Evolutionary conservation across 2,329 filamentous ascomycete species (phyloP), one percentile per base, ranked within the genome.

Genomic region (Mycosphaerella arachidis): DNA sequence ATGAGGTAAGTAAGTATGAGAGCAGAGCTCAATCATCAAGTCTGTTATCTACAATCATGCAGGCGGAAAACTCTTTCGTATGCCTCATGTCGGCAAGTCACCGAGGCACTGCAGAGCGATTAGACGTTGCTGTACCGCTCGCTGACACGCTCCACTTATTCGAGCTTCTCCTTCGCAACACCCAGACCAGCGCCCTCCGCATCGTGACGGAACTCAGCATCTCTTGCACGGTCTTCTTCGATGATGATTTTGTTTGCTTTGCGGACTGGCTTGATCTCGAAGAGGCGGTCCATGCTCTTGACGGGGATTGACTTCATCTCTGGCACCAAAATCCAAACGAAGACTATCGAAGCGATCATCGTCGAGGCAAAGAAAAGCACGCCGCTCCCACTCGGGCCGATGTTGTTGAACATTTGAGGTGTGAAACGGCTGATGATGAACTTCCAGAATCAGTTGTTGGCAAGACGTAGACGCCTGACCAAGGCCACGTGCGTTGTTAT

Each of bases 391-490:
- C 65, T 69, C 4, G 66, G 66, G 13, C 71, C 73, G 74, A 80
- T 78, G 50, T 61, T 75, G 53, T 71, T 57, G 68, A 77, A 79
- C 84, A 88, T 88, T 64, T 87, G 83, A 29, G 82, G 85, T 0
- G 85, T 89, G 76, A 87, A 89, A 10, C 86, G 80, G 0, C 81
- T 81, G 65, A 90, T 82, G 70, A 90, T 79, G 71, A 90, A 89
- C 73, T 89, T 90, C 66, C 79, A 88, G 70, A 88, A 82, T 88
- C 88, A 91, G 73, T 91, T 90, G 74, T 83, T 87, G 2, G 84
- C 84, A 0, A n/a, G 87, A 84, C 0, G 89, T 89, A 40, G 82
- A 87, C 9, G 89, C 88, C 70, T 91, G 88, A 1, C 87, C 88
- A 0, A 92, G 79, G 0, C 85, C 84, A 55, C 87, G 81, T 27